A percentile compares a stretch with the other conserved stretches of the same genome.
phyloP scores from a whole-genome alignment of 83 land plant species.

The Thuja plicata region DNA sequence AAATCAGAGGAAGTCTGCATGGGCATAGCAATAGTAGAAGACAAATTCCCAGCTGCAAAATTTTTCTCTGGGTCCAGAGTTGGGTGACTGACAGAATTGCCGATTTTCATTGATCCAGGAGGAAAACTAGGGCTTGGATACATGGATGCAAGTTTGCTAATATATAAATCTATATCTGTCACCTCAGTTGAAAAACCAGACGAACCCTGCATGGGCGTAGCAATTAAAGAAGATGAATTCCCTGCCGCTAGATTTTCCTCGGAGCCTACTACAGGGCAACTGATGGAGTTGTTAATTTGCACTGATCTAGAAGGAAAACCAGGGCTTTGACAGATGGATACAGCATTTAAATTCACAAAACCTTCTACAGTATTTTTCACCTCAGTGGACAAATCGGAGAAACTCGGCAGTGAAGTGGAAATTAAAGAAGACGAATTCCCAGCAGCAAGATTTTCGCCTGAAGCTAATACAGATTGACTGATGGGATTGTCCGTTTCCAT shows the following conservation, averaged over 20 bases:
- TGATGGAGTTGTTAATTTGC: neutral
- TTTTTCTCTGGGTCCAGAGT: neutral
- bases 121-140: neutral
- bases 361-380: neutral
- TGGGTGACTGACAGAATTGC: neutral
- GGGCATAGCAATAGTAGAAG: neutral
- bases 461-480: neutral
- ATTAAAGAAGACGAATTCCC: neutral
- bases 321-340: conserved; percentile 3
- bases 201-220: neutral
- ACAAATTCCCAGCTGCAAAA: neutral
- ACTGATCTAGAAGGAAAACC: neutral
- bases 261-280: neutral
- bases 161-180: neutral
- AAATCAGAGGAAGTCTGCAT: neutral
- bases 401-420: neutral
- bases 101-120: neutral
- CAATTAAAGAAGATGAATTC: neutral
- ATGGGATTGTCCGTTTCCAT: too few species aligned
- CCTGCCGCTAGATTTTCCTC: neutral
- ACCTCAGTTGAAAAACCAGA: neutral
- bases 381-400: neutral
- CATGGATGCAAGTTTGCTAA: neutral
- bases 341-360: neutral
- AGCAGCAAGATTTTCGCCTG: neutral